Evolutionary conservation across 2,329 filamentous ascomycete genomes (phyloP), one percentile per base, ranked within the genome.

Genomic region (Fonsecaea multimorphosa): DNA sequence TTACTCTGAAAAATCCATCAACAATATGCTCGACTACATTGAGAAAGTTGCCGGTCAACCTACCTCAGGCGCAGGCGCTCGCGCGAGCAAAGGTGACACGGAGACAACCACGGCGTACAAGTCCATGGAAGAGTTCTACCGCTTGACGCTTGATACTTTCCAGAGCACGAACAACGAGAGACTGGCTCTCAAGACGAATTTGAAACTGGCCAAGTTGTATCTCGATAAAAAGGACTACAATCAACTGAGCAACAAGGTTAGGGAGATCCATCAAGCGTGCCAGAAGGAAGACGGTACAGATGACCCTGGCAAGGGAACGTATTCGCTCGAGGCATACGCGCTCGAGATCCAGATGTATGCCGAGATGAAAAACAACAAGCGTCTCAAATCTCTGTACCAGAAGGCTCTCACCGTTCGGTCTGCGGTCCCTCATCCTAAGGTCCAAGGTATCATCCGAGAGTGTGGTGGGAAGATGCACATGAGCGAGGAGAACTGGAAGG

Each of bases 391-490:
- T 14, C 84, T 98, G 16, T 99, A 98, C 78, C 91, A 97, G 77
- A 90, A 91, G 67, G 95, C 95, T 4, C 85, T 99, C 57, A 91
- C 91, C 70, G 94, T 99, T 61, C 90, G 92, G 68, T 98, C 95
- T n/a, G 95, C 95, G 0, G 95, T 99, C 12, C 94, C 95, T 44
- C 95, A 99, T 80, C 95, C 95, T 65, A 96, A 97, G 81, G 97
- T 99, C 77, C 97, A 98, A 92, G 95, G 95, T 58, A 94, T 99
- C 77, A 99, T 99, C 76, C 90, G 94, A 61, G 95, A 99, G 81
- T 99, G 95, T 77, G 95, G 95, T 74, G 95, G 95, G 73, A 99
- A 99, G 84, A 99, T 99, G 95, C 93, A 98, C 82, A 98, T 99
- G 95, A 95, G 91, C 78, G 95, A 99, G 83, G 95, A 98, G 81